Evolutionary conservation across 2,329 filamentous ascomycete species (phyloP), one percentile per base, ranked within the genome.

Genomic region (Leptoxyphium fumago): DNA sequence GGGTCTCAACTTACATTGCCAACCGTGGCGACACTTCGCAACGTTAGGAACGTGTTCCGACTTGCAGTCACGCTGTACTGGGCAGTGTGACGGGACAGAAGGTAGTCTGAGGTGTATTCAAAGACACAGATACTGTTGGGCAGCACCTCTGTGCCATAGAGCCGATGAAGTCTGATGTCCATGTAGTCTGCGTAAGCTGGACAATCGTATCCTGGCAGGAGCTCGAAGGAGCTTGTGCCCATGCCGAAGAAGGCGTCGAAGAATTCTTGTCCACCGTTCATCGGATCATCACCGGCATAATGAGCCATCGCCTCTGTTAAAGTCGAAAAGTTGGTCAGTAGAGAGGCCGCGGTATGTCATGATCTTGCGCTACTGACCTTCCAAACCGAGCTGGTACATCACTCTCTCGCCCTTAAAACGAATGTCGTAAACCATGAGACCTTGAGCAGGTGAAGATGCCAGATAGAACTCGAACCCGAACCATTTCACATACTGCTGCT

Each of bases 101-200:
- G 66, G 50, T 66, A 69, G 38, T 69, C 69, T 1, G 68, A 58
- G 13, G 69, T 68, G 43, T 62, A 65, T 53, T 77, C 74, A 46
- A 77, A 77, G 26, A 77, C 46, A 50, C 75, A 80, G 38, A 79
- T 67, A 45, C 66, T 69, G 53, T 72, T 66, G 1, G 54, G 55
- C 15, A 48, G 48, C 1, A 61, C 58, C 43, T 74, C 69, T 0
- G 63, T 67, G 44, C 68, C 64, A 1, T 60, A 66, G 29, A 65
- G 62, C 3, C 58, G 58, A 2, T 64, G 62, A 44, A 68, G 70
- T 2, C 63, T 62, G 1, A 61, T 60, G 52, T 74, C 69, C 34
- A 74, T 61, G 46, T 69, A 75, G 0, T 69, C 72, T 1, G 72
- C 64, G 42, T 73, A 69, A 0, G 64, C 55, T 0, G 74, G 73